phyloP scores from a whole-genome alignment of 441 rosid genomes.

The Melastoma candidum region DNA sequence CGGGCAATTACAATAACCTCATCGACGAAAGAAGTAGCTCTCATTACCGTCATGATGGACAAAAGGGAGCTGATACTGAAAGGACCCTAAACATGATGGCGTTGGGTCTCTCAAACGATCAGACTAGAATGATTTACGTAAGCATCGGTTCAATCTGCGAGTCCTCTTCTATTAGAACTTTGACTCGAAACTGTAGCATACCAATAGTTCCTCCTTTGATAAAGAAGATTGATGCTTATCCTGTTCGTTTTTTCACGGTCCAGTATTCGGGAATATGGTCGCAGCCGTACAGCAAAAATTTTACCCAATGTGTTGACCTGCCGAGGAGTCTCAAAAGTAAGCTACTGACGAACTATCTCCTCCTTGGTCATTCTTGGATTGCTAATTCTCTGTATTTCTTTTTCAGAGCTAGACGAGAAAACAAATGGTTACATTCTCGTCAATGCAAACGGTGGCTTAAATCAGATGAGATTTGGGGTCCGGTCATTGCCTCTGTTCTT shows the following conservation, averaged over 20 bases:
- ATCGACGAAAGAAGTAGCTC: conserved; percentile 25
- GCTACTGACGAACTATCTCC: neutral
- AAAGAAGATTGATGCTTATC: neutral
- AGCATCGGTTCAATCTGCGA: conserved; percentile 16
- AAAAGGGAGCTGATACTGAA: conserved; percentile 37
- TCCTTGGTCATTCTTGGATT: conserved; percentile 10
- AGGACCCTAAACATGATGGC: conserved; percentile 27
- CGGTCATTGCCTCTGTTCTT: conserved; percentile 35
- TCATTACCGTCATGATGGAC: conserved; percentile 25
- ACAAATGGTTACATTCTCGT: conserved; percentile 81
- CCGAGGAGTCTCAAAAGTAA: conserved; percentile 54
- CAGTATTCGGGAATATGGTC: conserved; percentile 79
- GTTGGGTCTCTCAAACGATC: conserved; percentile 24
- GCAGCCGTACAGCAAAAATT: conserved; percentile 64
- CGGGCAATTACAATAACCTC: conserved; percentile 20
- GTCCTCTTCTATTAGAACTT: too few relatives aligned
- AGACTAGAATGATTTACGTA: conserved; percentile 34
- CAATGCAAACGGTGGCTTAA: conserved; percentile 96
- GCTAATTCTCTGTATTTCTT: conserved; percentile 2
- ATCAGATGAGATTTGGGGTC: conserved; percentile 99
- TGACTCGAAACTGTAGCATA: neutral
- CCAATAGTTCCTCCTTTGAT: neutral
- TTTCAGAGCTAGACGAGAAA: conserved; percentile 55
- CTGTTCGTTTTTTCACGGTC: conserved; percentile 17
- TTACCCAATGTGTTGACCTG: conserved; percentile 54